Base-by-base conservation (phyloP, 345 rosid genomes). In the Theobroma cacao region DNA sequence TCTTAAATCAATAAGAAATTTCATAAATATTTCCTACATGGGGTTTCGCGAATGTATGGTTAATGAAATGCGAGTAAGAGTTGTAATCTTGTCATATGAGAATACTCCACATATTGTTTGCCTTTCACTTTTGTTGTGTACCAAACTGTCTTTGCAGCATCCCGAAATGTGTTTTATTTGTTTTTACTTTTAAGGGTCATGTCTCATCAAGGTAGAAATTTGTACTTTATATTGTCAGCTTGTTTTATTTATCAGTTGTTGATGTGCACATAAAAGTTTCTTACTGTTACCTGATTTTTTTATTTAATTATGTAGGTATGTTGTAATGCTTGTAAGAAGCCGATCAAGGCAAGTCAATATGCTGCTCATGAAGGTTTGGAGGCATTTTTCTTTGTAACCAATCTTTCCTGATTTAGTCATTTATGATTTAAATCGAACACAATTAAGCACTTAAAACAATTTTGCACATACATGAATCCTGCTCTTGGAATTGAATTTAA, bases 301-400 rank as follows among this genome's bases (percentile, higher is more conserved):
- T 56, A 80, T 78, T 17, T 77, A 31, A 41, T 53, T 77, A 31
- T 83, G 78, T 81, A 91, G 94, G 92, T 91, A 69, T 82, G 88
- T 60, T 91, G 93, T 87, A 89, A 88, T 81, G 87, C 85, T n/a
- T 91, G 94, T 84, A 91, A 89, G 87, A 91, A 87, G 86, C 91
- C 94, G 55, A 72, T 91, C 67, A 87, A 78, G 86, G 88, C 89
- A 75, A 91, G 90, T 83, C 94, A 88, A 45, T 91, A 84, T 83
- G 82, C 86, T 4, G 85, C 83, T 82, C 94, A 89, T 89, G 86
- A 90, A 86, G 94, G 94, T 91, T 72, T 64, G 82, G 79, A 59
- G 67, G 77, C 72, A 62, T 83, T 81, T 71, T 61, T 60, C 72
- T 66, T 73, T 9, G 7, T 62, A 38, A 38, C 50, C 1, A 15